Base-by-base conservation (phyloP, 495 filamentous ascomycete genomes). In the Penicillium paxilli region DNA sequence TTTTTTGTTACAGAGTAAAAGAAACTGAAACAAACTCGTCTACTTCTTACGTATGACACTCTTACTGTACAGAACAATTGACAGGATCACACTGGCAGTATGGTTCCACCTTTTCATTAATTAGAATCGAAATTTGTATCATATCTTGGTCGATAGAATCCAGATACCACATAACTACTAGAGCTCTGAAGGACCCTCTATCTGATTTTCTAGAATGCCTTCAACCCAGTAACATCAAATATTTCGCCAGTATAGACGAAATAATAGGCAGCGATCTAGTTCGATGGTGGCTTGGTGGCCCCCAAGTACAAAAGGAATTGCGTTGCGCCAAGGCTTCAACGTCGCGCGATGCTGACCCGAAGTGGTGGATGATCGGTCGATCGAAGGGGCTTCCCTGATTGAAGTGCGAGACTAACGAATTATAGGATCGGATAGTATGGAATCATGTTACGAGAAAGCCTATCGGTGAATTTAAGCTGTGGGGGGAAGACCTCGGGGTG, bases 381-480 rank as follows among this genome's bases (percentile, higher is more conserved):
- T 25, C 19, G 38, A 21, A 19, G 32, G 44, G 16, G 6, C 22
- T 53, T 17, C 51, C 51, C 23, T 47, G 51, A 30, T 40, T 40
- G 30, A 7, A 14, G 24, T 14, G 24, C 9, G 7, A 24, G n/a
- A 19, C 12, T 26, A 19, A 22, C 51, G 30, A 52, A 46, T 52
- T 14, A 25, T 14, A 24, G 23, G 12, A 30, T 2, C 9, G 26
- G 12, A 25, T 14, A 24, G 23, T 9, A 30, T 2, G 26, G 26
- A 30, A 30, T 30, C 9, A 30, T 30, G 26, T 30, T 30, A 12
- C 33, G 33, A 37, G 33, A 16, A 11, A 37, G 33, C 33, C 33
- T 37, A 37, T 37, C 33, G 35, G 28, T 26, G 28, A 38, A 38
- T 19, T 38, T 16, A 38, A 38, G 35, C 16, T 16, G 35, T n/a